Base-by-base conservation (phyloP, 2,329 filamentous ascomycete genomes). In the Diaporthe amygdali region DNA sequence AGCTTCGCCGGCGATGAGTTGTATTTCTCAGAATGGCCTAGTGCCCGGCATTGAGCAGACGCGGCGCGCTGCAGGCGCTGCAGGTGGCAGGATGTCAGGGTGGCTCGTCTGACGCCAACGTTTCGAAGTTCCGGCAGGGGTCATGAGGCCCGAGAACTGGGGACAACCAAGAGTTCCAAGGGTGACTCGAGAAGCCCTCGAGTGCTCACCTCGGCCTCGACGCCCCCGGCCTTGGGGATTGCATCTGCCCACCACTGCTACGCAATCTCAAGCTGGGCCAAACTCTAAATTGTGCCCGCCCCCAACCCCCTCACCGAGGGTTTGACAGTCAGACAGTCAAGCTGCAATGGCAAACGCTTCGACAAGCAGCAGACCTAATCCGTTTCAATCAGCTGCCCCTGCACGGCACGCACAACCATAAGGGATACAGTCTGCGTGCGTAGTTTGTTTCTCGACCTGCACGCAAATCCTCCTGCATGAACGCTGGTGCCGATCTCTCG, bases 51-150 rank as follows among this genome's bases (percentile, higher is more conserved):
- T 37, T 64, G 41, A 47, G 44, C 30, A n/a, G 44, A 37, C 30
- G 44, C 59, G 59, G 59, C 59, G 59, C 44, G 44, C 30, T 64
- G 56, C 56, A 46, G 56, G 25, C 22, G 34, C 34, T 59, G 56
- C 56, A 34, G 56, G 56, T 17, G 22, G 27, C 55, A 59, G 37
- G 39, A 46, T 61, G 59, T 47, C 59, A 64, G 32, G 41, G 59
- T 49, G 59, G 59, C 59, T 25, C 47, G 59, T 64, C 44, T 64
- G 44, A 64, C 59, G 44, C 59, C 59, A 64, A 25, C 44, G 59
- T 64, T 64, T 64, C n/a, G 59, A 64, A 44, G 59, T 64, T 64
- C 49, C n/a, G 59, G 59, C 59, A 64, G 59, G 59, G 59, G 44
- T 64, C 59, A 7, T 30, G 44, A 49, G 59, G 59, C 59, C 59